A percentile compares a stretch with the other conserved stretches of the same genome.
phyloP scores from a whole-genome alignment of 2,329 filamentous ascomycete species.

The Alternaria gansuensis region DNA sequence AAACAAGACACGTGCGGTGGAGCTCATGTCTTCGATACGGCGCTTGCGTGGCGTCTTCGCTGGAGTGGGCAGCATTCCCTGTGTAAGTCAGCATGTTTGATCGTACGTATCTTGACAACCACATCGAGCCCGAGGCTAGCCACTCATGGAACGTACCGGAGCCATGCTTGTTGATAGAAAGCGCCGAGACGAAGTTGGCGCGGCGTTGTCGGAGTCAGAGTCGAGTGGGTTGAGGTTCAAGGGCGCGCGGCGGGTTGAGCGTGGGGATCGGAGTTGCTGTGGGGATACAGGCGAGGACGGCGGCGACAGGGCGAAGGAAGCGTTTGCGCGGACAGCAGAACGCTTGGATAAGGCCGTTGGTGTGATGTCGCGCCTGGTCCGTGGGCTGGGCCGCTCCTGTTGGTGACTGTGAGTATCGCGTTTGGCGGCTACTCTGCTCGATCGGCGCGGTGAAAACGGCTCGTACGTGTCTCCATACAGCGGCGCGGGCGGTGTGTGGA shows the following conservation, averaged over 20 bases:
- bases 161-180: slow-evolving; percentile 38
- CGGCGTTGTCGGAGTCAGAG: slow-evolving; percentile 44
- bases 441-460: slow-evolving; percentile 75
- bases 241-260: slow-evolving; percentile 44
- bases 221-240: slow-evolving; percentile 34
- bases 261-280: slow-evolving; percentile 41
- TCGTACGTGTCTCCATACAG: slow-evolving; percentile 75
- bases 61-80: slow-evolving; percentile 76
- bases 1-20: slow-evolving; percentile 64
- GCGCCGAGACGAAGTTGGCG: slow-evolving; percentile 40
- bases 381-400: slow-evolving; percentile 38
- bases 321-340: slow-evolving; percentile 52
- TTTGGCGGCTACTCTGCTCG: slow-evolving; percentile 68
- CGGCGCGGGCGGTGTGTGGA: slow-evolving; percentile 75
- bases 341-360: slow-evolving; percentile 40
- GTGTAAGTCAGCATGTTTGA: slow-evolving; percentile 15
- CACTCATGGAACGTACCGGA: slow-evolving; percentile 35
- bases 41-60: slow-evolving; percentile 78
- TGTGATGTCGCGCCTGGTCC: slow-evolving; percentile 41
- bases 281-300: slow-evolving; percentile 55
- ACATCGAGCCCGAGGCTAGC: neutral
- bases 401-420: slow-evolving; percentile 49
- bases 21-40: slow-evolving; percentile 52
- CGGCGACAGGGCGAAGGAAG: slow-evolving; percentile 57
- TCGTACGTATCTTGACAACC: slow-evolving; percentile 6